Evolutionary conservation across 2,329 filamentous ascomycete genomes (phyloP), one percentile per base, ranked within the genome.

Genomic region (Trichoderma atroviride): DNA sequence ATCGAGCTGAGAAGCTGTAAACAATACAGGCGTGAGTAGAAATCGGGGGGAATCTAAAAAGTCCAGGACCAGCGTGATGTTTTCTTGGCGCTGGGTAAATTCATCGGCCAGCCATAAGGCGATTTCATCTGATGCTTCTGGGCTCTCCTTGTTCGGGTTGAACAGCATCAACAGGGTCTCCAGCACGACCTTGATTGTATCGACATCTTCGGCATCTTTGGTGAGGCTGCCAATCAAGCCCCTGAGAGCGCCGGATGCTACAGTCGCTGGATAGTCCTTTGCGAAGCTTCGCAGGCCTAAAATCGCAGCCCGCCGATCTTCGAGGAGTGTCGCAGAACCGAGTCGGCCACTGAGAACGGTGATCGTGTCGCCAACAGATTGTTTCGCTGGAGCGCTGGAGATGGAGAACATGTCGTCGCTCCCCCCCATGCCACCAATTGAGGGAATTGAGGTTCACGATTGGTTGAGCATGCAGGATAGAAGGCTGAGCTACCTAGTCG

Each of bases 131-230:
- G 95, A 97, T 66, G 95, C 93, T 85, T 98, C 95, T 37, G 93
- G 87, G 84, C 93, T 96, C 77, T 85, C 83, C 74, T 87, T 84
- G 74, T 90, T 90, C 52, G 89, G 88, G 72, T 81, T 89, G 79
- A 98, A 98, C 52, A 99, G 89, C 90, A 96, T 95, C 78, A 98
- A 84, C 75, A 99, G 83, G 56, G 96, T 99, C 86, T 99, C 96
- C 73, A 99, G 85, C 71, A 97, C 92, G 69, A 97, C 89, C 81
- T 97, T 97, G 78, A 97, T 91, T 5, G 96, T 99, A 79, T 99
- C 96, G 69, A 97, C 91, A 85, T 99, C 96, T 78, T 97, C 93
- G 70, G 89, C 89, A 86, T 99, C 96, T 78, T 93, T 94, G 73
- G 89, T 89, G 65, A 99, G 83, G 75, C 92, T 93, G 14, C 88